Evolutionary conservation across 2,329 filamentous ascomycete species (phyloP).

Genomic region (Fusarium citri): DNA sequence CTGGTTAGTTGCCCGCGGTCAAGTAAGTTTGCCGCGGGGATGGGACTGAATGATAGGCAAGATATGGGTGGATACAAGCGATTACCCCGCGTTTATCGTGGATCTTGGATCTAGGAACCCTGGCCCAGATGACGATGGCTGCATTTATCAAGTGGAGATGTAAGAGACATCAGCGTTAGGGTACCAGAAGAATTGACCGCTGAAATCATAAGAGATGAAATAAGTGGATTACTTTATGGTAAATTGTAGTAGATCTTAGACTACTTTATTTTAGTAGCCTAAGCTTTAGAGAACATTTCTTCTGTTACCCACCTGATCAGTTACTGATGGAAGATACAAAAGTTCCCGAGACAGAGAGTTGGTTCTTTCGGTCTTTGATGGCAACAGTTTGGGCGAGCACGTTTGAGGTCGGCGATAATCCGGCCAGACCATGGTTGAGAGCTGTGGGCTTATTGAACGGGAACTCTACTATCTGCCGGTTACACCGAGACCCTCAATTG

Average conservation of each 20-base stretch:
- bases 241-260: too few relatives aligned
- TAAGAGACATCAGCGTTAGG: background rate
- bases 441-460: too few relatives aligned
- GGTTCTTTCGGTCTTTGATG: too few relatives aligned
- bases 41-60: background rate
- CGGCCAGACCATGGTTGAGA: background rate
- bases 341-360: too few relatives aligned
- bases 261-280: too few relatives aligned
- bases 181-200: too few relatives aligned
- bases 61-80: background rate
- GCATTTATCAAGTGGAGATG: background rate
- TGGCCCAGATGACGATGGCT: background rate
- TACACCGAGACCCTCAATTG: constrained; percentile 3
- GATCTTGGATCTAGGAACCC: background rate
- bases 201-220: too few relatives aligned
- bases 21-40: background rate
- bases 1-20: background rate
- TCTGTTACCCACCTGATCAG: too few relatives aligned
- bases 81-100: constrained; percentile 13
- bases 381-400: too few relatives aligned
- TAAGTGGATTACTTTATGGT: too few relatives aligned
- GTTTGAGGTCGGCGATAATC: background rate
- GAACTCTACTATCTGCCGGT: background rate
- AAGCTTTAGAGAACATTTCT: too few relatives aligned
- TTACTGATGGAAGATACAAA: background rate